Percentiles rank a stretch among this genome's conserved stretches.
Evolutionary conservation across 2,329 filamentous ascomycete genomes (phyloP).

Genomic region (Fusarium sp.): DNA sequence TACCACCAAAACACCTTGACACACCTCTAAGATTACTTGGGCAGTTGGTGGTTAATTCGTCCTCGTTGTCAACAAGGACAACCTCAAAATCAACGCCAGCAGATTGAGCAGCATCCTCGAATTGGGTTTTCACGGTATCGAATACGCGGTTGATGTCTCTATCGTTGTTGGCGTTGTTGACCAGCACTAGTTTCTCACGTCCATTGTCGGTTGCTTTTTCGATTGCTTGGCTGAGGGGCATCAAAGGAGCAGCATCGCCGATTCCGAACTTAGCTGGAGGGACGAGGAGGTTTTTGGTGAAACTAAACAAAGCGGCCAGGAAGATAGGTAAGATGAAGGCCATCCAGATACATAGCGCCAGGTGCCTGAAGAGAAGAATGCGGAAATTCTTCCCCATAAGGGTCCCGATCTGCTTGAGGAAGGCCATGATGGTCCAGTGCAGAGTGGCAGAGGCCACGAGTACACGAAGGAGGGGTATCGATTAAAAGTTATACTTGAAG

Average conservation of each 20-base stretch:
- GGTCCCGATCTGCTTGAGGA: constrained; percentile 69
- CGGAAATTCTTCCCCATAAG: constrained; percentile 71
- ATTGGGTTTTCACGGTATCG: constrained; percentile 66
- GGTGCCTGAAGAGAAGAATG: constrained; percentile 67
- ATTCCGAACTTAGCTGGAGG: constrained; percentile 82
- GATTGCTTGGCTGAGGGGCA: constrained; percentile 73
- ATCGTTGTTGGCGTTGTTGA: constrained; percentile 76
- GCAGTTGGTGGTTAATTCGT: constrained; percentile 72
- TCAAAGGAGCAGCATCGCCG: constrained; percentile 68
- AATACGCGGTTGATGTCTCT: constrained; percentile 81
- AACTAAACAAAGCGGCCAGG: constrained; percentile 70
- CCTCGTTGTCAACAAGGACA: constrained; percentile 63
- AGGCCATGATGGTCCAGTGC: constrained; percentile 56
- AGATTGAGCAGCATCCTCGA: constrained; percentile 63
- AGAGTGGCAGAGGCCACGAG: constrained; percentile 13
- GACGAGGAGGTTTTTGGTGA: constrained; percentile 85
- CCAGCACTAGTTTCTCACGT: constrained; percentile 78
- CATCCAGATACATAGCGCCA: constrained; percentile 63
- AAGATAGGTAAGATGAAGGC: constrained; percentile 69
- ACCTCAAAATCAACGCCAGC: constrained; percentile 67
- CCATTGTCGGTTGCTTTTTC: constrained; percentile 63
- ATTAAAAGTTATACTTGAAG: neutral
- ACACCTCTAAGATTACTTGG: constrained; percentile 73
- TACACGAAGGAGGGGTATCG: constrained; percentile 1
- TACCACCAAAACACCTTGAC: constrained; percentile 77